Percentiles rank a stretch among this genome's conserved stretches.
Conservation (phyloP, 2,329 filamentous ascomycete genomes). For the Teratosphaeria destructans region DNA sequence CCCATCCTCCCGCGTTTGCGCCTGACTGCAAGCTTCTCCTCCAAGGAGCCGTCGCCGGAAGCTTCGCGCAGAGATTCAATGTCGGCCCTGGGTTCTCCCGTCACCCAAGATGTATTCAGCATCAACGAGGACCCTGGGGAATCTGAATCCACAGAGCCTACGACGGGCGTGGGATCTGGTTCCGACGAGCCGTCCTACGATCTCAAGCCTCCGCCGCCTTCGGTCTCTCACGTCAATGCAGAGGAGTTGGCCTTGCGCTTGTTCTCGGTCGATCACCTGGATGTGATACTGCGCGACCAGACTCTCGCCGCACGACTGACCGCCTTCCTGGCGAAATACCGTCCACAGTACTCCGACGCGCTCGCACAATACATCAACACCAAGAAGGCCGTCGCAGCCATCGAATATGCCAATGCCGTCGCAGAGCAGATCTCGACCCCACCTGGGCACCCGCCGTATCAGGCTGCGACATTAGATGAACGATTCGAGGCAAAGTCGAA, state of each 20-base stretch:
- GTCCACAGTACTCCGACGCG: conserved; percentile 23
- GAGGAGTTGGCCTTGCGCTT: conserved; percentile 30
- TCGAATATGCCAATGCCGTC: conserved; percentile 36
- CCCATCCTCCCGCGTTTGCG: background rate
- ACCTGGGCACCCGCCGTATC: conserved; percentile 14
- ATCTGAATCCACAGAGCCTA: conserved; percentile 15
- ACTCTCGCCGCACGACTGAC: conserved; percentile 26
- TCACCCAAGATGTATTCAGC: conserved; percentile 20
- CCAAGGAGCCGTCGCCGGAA: background rate
- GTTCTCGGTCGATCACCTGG: conserved; percentile 34
- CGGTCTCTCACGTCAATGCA: conserved; percentile 18
- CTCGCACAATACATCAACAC: conserved; percentile 31
- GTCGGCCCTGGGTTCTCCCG: conserved; percentile 12
- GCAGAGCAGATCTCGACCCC: conserved; percentile 24
- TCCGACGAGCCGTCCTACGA: conserved; percentile 26
- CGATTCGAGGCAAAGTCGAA: conserved; percentile 27
- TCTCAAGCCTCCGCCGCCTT: conserved; percentile 31
- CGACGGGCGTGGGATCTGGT: conserved; percentile 12
- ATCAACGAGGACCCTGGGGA: conserved; percentile 4
- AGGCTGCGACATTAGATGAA: conserved; percentile 28
- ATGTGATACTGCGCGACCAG: conserved; percentile 31
- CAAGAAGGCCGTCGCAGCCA: conserved; percentile 32
- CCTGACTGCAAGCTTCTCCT: background rate
- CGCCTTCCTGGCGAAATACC: conserved; percentile 31
- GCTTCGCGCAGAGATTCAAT: conserved; percentile 4